Evolutionary conservation across 1,284 basidiomycete genomes (phyloP), one percentile per base, ranked within the genome.

Genomic region (Sporisorium sorghi): DNA sequence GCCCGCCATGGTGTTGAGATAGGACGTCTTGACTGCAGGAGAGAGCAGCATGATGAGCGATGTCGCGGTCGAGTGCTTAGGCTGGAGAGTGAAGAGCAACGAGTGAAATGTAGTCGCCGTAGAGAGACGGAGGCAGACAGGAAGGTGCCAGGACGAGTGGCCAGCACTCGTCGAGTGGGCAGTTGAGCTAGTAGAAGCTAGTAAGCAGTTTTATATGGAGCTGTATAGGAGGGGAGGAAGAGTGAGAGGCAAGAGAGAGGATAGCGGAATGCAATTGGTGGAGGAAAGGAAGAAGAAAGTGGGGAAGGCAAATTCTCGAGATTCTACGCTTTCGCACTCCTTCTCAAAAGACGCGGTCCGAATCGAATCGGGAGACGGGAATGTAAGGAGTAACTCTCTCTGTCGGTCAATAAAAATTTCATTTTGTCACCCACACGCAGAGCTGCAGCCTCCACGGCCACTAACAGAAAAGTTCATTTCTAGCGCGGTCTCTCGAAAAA

Each of bases 1-100:
- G 47, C 53, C 60, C 35, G 71, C 71, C 71, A 73, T 68, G 49
- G 65, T 67, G 61, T 60, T 68, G 54, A 73, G 71, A 58, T 73
- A 73, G 7, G 71, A 73, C 14, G 71, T 73, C 55, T 73, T 73
- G 71, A 73, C 65, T 32, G 71, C 71, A 14, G 71, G 71, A 28
- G 71, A 73, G 42, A 73, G 71, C 65, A 73, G 44, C 71, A 73
- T 73, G n/a, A n/a, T n/a, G n/a, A n/a, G n/a, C n/a, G n/a, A n/a
- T 46, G 5, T 61, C 53, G 23, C 19, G 10, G 19, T 32, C 23
- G 28, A n/a, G n/a, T n/a, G n/a, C n/a, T n/a, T n/a, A n/a, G n/a
- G n/a, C n/a, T n/a, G n/a, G n/a, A n/a, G n/a, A n/a, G n/a, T n/a
- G n/a, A n/a, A n/a, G n/a, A n/a, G n/a, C n/a, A n/a, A n/a, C n/a